These are phyloP conservation scores for Juglanconis oblonga DNA, from an alignment of 2,329 filamentous ascomycete genomes.

Conservation along the genomic window DNA sequence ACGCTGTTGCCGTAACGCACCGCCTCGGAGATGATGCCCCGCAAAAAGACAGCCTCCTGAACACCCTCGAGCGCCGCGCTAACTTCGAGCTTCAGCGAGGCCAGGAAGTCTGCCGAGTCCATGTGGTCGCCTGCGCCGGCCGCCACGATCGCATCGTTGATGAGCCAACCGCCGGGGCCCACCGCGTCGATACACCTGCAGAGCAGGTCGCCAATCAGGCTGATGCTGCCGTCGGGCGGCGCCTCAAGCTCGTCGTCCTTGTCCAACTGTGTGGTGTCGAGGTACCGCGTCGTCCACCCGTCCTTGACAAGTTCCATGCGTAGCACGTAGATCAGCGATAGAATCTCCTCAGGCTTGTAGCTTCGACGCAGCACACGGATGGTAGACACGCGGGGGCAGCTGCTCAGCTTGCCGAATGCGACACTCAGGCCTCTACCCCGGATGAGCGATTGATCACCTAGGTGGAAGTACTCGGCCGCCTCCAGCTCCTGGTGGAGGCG, in stretches of 20 bases:
- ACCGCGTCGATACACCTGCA: constrained; percentile 74
- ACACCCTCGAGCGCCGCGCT: constrained; percentile 69
- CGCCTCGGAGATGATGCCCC: constrained; percentile 63
- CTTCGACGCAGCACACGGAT: constrained; percentile 61
- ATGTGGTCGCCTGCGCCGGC: constrained; percentile 40
- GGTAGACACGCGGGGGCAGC: constrained; percentile 58
- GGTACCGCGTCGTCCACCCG: constrained; percentile 71
- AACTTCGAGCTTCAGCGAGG: constrained; percentile 65
- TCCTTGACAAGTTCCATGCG: constrained; percentile 71
- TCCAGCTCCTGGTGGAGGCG: constrained; percentile 64
- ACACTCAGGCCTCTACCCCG: constrained; percentile 64
- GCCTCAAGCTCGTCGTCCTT: constrained; percentile 41
- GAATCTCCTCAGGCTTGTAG: constrained; percentile 64
- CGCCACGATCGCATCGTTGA: constrained; percentile 53
- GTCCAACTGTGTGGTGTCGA: constrained; percentile 54
- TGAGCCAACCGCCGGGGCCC: constrained; percentile 70
- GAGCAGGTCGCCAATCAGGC: constrained; percentile 68
- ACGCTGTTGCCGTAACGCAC: constrained; percentile 55
- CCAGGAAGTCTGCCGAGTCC: constrained; percentile 62
- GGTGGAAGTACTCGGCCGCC: constrained; percentile 60
- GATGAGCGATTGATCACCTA: constrained; percentile 61
- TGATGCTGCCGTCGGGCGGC: constrained; percentile 65
- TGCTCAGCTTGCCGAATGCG: constrained; percentile 67
- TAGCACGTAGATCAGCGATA: constrained; percentile 69
- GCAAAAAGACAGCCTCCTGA: constrained; percentile 65